Evolutionary conservation across 352 stramenopile genomes (phyloP), one percentile per base, ranked within the genome.

Genomic region (Pythium phragmiticola): DNA sequence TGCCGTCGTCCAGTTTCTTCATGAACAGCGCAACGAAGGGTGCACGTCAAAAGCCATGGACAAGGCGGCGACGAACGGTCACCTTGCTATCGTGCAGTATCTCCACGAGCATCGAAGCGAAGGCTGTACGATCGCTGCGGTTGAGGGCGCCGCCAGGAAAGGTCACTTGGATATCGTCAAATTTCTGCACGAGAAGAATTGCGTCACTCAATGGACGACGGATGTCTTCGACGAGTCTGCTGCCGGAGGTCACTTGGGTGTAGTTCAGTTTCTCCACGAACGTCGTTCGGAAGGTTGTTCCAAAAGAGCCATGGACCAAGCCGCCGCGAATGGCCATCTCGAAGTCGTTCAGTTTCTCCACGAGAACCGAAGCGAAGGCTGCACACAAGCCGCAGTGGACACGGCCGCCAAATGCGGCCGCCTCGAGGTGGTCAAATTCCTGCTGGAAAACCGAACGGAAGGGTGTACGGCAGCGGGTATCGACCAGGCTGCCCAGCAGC

Each of bases 201-300:
- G 11, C 7, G 7, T 39, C 34, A 1, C 26, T 30, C 26, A 30
- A 30, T 39, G 34, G 11, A 3, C 7, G 7, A 39, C 34, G 7
- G 1, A 39, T 39, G 34, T 39, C 34, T 14, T 39, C 7, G 34
- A 39, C 34, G 11, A 13, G 34, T 1, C 34, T 13, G 34, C 34
- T 14, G 7, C 34, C 0, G 34, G 7, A 6, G 34, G 34, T 9
- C 34, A 39, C 7, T 39, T 39, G 34, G 7, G 11, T 3, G 14
- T 46, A n/a, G 41, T 46, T n/a, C 41, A 21, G 41, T 46, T 46
- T 46, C 41, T 46, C 5, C 41, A 53, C 47, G 47, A 53, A 8
- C 9, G 17, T 9, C 47, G 47, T 19, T 12, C 21, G 8, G 47
- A 53, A 26, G 47, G 47, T 6, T 53, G 47, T 21, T 37, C 47